These are phyloP conservation scores for Wickerhamiella vanderwaltii DNA, from an alignment of 805 yeast species.

Conservation along the genomic window DNA sequence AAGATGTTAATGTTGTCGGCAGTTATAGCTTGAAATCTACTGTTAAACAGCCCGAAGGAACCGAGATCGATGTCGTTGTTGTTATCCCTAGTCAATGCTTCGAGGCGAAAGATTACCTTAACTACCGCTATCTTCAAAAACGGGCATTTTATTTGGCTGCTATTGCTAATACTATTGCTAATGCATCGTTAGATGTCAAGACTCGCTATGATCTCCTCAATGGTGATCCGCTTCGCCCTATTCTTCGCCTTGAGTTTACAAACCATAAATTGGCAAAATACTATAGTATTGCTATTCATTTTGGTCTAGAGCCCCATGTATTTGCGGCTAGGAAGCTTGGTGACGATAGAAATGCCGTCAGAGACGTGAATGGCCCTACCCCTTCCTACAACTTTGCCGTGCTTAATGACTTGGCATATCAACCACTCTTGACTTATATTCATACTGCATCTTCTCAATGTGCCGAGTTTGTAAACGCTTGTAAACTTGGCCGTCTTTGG, in stretches of 20 bases:
- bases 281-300: conserved; percentile 57
- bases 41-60: conserved; percentile 49
- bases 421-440: conserved; percentile 58
- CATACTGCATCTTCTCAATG: conserved; percentile 45
- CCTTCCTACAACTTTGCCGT: conserved; percentile 79
- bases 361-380: conserved; percentile 45
- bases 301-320: conserved; percentile 56
- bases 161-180: conserved; percentile 50
- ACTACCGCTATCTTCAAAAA: conserved; percentile 81
- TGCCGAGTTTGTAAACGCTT: conserved; percentile 77
- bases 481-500: conserved; percentile 81
- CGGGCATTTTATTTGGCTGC: conserved; percentile 78
- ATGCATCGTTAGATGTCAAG: conserved; percentile 36
- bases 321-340: conserved; percentile 67
- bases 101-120: conserved; percentile 78
- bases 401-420: conserved; percentile 54
- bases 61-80: conserved; percentile 64
- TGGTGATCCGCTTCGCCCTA: conserved; percentile 68
- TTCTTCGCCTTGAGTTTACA: conserved; percentile 39
- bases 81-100: conserved; percentile 69
- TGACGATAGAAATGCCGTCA: conserved; percentile 71
- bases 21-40: conserved; percentile 81
- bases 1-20: conserved; percentile 68
- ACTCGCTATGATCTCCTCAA: conserved; percentile 59
- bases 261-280: conserved; percentile 27